phyloP scores from a whole-genome alignment of 805 yeast genomes.

The Yamadazyma nakazawae region DNA sequence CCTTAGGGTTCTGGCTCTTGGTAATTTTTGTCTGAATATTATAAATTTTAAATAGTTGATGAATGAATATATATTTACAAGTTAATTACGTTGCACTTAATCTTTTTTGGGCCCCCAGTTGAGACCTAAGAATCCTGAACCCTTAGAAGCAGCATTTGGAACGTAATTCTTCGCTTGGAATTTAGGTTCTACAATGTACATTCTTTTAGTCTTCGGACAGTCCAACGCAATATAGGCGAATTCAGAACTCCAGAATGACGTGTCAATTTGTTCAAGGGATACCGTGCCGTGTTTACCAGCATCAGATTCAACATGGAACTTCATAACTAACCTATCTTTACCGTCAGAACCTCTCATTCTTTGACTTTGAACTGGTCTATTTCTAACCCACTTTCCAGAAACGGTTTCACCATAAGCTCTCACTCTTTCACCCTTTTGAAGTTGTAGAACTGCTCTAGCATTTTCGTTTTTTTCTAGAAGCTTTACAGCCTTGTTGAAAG shows the following conservation, averaged over 20 bases:
- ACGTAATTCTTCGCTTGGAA: constrained; percentile 41
- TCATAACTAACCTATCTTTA: constrained; percentile 76
- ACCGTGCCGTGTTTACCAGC: constrained; percentile 62
- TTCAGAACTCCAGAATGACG: constrained; percentile 61
- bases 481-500: constrained; percentile 82
- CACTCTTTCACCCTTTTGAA: constrained; percentile 54
- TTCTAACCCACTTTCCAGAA: constrained; percentile 80
- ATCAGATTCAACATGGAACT: constrained; percentile 79
- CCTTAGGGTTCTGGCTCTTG: not conserved
- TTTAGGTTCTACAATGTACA: constrained; percentile 66
- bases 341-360: constrained; percentile 71
- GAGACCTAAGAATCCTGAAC: constrained; percentile 70
- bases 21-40: not conserved
- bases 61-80: constrained; percentile 5
- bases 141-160: constrained; percentile 31
- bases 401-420: constrained; percentile 80
- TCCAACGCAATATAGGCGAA: constrained; percentile 73
- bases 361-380: constrained; percentile 74
- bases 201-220: constrained; percentile 65
- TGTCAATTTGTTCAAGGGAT: constrained; percentile 75
- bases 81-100: not conserved
- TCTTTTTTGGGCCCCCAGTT: constrained; percentile 82
- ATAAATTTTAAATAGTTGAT: not conserved
- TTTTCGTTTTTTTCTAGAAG: constrained; percentile 65
- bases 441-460: constrained; percentile 56